Evolutionary conservation across 805 yeast species (phyloP).

Genomic region (Tetrapisispora iriomotensis): DNA sequence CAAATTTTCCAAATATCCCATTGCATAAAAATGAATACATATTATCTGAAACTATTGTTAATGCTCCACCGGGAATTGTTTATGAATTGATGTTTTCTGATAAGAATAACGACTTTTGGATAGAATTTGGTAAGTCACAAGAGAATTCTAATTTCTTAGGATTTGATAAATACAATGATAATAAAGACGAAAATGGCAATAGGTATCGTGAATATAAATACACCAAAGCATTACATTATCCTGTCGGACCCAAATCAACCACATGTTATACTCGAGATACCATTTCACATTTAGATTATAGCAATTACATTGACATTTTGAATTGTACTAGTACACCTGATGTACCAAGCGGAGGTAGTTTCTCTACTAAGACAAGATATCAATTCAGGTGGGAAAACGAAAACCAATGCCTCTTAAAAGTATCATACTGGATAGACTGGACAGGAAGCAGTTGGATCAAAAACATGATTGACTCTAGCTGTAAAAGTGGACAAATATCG

Average conservation of each 20-base stretch:
- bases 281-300: constrained; percentile 40
- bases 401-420: constrained; percentile 37
- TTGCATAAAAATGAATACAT: constrained; percentile 40
- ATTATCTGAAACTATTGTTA: constrained; percentile 41
- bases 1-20: constrained; percentile 38
- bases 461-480: constrained; percentile 76
- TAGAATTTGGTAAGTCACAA: constrained; percentile 33
- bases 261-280: constrained; percentile 56
- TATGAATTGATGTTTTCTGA: constrained; percentile 64
- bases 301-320: constrained; percentile 46
- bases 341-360: constrained; percentile 83
- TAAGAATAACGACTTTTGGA: constrained; percentile 34
- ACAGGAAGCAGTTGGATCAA: constrained; percentile 88
- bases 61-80: constrained; percentile 71
- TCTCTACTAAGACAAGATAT: constrained; percentile 62
- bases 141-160: constrained; percentile 31
- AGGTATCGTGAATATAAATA: constrained; percentile 51
- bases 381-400: constrained; percentile 61
- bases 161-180: constrained; percentile 25
- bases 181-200: constrained; percentile 32
- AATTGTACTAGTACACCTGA: constrained; percentile 72
- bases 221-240: constrained; percentile 61
- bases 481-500: constrained; percentile 66
- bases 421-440: constrained; percentile 83
- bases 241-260: constrained; percentile 92